phyloP scores from a whole-genome alignment of 768 basidiomycete genomes.

The Tephrocybe sp. region DNA sequence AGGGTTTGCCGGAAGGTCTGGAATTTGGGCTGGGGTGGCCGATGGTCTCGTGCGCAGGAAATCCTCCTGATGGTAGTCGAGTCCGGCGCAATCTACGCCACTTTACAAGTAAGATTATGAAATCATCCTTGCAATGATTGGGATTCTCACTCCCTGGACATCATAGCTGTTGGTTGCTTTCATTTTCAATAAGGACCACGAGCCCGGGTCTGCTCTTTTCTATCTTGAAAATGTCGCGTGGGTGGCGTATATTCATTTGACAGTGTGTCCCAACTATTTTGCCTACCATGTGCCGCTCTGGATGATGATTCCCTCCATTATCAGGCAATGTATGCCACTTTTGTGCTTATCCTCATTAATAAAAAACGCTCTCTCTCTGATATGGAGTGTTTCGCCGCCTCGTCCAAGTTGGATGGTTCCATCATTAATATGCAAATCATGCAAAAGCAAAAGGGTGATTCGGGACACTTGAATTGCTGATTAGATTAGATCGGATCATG shows the following conservation, averaged over 20 bases:
- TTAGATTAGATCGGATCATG: too few relatives aligned
- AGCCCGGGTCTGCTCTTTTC: not conserved
- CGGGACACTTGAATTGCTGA: too few relatives aligned
- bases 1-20: slow-evolving; percentile 2
- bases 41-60: slow-evolving; percentile 9
- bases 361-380: slow-evolving; percentile 7
- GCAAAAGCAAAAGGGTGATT: too few relatives aligned
- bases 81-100: slow-evolving; percentile 7
- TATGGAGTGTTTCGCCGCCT: slow-evolving; percentile 4
- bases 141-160: not conserved
- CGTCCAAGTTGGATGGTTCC: too few relatives aligned
- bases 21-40: not conserved
- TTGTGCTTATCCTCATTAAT: slow-evolving; percentile 5
- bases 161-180: not conserved
- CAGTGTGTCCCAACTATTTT: not conserved
- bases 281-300: too few relatives aligned
- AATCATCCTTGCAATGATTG: not conserved
- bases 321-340: slow-evolving; percentile 7
- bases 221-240: not conserved
- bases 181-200: slow-evolving; percentile 6
- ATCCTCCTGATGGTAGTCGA: slow-evolving; percentile 6
- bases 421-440: too few relatives aligned
- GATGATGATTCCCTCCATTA: too few relatives aligned
- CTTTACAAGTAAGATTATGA: not conserved
- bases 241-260: slow-evolving; percentile 8